Conservation (phyloP, 2,329 filamentous ascomycete genomes). For the Diaporthe eres region DNA sequence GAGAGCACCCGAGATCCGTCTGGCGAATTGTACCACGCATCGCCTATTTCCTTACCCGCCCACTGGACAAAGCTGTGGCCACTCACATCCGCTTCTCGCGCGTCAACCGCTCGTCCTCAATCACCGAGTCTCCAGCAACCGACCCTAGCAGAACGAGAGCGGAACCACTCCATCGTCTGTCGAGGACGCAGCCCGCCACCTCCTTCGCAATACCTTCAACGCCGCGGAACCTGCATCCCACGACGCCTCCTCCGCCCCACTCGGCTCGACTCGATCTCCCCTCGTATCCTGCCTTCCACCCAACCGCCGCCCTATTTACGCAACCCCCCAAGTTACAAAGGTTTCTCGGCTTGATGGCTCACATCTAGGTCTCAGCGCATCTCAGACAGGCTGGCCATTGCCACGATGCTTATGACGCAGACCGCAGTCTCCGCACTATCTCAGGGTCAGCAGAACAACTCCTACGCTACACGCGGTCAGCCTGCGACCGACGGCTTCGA, state of each 20-base stretch:
- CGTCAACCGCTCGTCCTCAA: conserved; percentile 45
- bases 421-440: conserved; percentile 60
- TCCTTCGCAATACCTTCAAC: conserved; percentile 3
- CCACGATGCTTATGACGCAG: conserved; percentile 70
- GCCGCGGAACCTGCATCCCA: neutral
- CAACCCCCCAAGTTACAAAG: conserved; percentile 28
- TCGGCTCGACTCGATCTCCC: conserved; percentile 10
- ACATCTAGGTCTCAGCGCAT: conserved; percentile 17
- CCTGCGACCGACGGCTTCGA: conserved; percentile 36
- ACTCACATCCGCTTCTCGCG: conserved; percentile 54
- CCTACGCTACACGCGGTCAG: conserved; percentile 32
- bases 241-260: neutral
- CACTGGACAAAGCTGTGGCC: conserved; percentile 51
- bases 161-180: conserved; percentile 15
- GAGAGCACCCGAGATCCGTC: conserved; percentile 44
- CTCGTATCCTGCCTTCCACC: neutral
- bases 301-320: neutral
- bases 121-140: conserved; percentile 44
- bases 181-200: neutral
- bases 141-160: conserved; percentile 6
- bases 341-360: conserved; percentile 38
- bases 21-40: conserved; percentile 53
- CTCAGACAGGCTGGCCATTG: conserved; percentile 42
- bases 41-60: conserved; percentile 52
- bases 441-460: conserved; percentile 57